phyloP scores from a whole-genome alignment of 805 yeast genomes.

The Ogataea dorogensis region DNA sequence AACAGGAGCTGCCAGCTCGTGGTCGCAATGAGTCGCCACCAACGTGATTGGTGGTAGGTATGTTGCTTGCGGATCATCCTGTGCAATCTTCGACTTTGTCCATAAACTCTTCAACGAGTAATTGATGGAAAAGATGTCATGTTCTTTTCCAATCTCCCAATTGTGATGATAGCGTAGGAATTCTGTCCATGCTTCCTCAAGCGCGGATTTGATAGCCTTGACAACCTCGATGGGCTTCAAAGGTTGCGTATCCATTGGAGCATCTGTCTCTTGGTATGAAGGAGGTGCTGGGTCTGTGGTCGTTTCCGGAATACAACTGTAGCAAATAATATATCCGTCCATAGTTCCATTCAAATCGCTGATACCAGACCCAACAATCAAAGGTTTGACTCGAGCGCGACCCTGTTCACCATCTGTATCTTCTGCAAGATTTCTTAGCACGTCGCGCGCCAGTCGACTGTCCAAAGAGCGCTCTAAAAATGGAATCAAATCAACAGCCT shows the following conservation, averaged over 20 bases:
- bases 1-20: slow-evolving; percentile 57
- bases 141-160: slow-evolving; percentile 66
- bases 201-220: slow-evolving; percentile 50
- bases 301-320: slow-evolving; percentile 63
- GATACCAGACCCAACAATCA: slow-evolving; percentile 76
- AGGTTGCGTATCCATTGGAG: slow-evolving; percentile 3
- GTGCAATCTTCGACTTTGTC: slow-evolving; percentile 33
- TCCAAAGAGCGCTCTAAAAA: slow-evolving; percentile 72
- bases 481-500: slow-evolving; percentile 66
- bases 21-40: slow-evolving; percentile 61
- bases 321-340: slow-evolving; percentile 71
- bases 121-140: slow-evolving; percentile 61
- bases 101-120: slow-evolving; percentile 57
- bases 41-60: slow-evolving; percentile 61
- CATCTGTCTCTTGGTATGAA: slow-evolving; percentile 34
- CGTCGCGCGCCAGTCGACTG: slow-evolving; percentile 56
- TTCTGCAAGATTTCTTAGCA: slow-evolving; percentile 58
- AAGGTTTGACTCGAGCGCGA: slow-evolving; percentile 51
- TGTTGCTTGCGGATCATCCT: slow-evolving; percentile 10
- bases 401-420: slow-evolving; percentile 28
- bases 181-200: slow-evolving; percentile 74
- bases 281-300: slow-evolving; percentile 48
- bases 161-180: slow-evolving; percentile 50
- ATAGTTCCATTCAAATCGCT: slow-evolving; percentile 71
- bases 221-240: slow-evolving; percentile 34